A percentile compares a stretch with the other conserved stretches of the same genome.
phyloP scores from a whole-genome alignment of 208 protist genomes.

The Leishmania amazonensis region DNA sequence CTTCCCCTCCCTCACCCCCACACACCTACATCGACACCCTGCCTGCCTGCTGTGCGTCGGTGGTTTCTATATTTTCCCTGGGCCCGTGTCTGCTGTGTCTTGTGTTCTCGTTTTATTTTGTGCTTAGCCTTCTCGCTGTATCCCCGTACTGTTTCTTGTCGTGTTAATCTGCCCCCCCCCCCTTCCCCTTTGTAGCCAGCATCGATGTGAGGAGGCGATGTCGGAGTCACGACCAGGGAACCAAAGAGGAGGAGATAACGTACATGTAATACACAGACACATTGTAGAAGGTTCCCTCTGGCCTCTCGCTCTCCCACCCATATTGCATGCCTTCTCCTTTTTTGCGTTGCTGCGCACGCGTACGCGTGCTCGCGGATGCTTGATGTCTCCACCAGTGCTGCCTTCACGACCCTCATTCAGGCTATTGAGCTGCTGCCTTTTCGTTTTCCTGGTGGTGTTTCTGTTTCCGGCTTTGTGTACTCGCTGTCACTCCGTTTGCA shows the following conservation, averaged over 20 bases:
- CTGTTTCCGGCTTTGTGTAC: background rate
- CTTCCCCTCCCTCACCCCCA: background rate
- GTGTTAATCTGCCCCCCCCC: background rate
- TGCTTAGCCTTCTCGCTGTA: background rate
- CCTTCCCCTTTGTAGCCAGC: background rate
- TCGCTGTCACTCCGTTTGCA: too few species aligned
- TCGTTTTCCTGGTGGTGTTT: background rate
- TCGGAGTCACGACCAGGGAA: background rate
- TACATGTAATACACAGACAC: background rate
- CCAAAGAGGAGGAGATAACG: background rate
- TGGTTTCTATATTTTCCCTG: background rate
- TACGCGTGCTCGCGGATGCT: background rate
- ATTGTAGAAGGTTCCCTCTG: background rate
- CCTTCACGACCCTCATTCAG: background rate
- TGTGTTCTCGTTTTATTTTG: background rate
- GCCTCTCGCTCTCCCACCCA: background rate
- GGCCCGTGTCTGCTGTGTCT: background rate
- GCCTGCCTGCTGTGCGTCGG: background rate
- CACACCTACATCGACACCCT: background rate
- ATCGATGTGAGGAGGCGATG: background rate
- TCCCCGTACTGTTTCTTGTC: background rate
- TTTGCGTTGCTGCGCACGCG: too few species aligned
- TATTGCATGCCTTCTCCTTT: background rate
- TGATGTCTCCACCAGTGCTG: background rate
- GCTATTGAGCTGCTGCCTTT: background rate